Base-by-base conservation (phyloP, 176 grass and related monocot genomes). In the Microstegium vimineum region DNA sequence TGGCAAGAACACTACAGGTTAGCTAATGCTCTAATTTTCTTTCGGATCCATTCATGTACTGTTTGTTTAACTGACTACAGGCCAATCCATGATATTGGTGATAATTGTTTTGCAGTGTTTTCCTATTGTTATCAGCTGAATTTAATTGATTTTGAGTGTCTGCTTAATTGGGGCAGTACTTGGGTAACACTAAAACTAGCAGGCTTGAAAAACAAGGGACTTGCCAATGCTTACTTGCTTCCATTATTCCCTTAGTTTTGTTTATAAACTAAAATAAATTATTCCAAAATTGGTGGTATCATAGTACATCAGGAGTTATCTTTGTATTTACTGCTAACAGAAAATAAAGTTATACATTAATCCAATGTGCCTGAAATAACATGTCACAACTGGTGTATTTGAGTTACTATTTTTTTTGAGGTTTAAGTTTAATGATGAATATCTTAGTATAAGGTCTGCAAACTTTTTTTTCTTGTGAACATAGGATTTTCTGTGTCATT, bases 1-100 rank as follows among this genome's bases (percentile, higher is more conserved):
- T 91, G 80, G 91, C 87, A 71, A 93, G 73, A 89, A 68, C 65
- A 80, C 83, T 93, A 42, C 88, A 93, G 86, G 93, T 94, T 35
- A 74, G 11, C 11, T 76, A 30, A 35, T 8, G 31, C 67, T 45
- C 16, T 66, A 8, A 65, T 67, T 30, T 26, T 57, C 15, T 42
- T 54, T 2, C 36, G 14, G 14, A 56, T 41, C 54, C 31, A 69
- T 64, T 71, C n/a, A 0, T 84, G 18, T 79, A 1, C 40, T 59
- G 27, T 42, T 42, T 76, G 12, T 16, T 66, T 80, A 13, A 9
- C 27, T 67, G 8, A 49, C 26, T 70, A 28, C 31, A 32, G 14
- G 17, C 7, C 22, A 80, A 20, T 67, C 4, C 30, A 47, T 23
- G 20, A 13, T 74, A 6, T 69, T 40, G 38, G 5, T 82, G 35